Base-by-base conservation (phyloP, 441 rosid species). In the Brassica balearica region DNA sequence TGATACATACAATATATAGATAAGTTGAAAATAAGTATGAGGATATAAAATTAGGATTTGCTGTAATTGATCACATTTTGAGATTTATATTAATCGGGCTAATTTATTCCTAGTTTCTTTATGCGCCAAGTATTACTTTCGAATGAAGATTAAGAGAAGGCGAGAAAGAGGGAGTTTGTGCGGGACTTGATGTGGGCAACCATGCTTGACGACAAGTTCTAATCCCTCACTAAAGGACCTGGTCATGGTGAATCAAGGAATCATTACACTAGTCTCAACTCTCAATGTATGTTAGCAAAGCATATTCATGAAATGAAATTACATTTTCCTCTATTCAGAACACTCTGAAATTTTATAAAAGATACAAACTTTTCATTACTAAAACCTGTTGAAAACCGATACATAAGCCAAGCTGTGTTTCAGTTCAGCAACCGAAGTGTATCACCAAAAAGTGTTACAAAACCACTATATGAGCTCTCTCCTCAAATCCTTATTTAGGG, bases 111-210 rank as follows among this genome's bases (percentile, higher is more conserved):
- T 38, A 38, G 43, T n/a, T 10, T 2, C 6, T 22, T 53, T 38
- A 15, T 89, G 5, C 75, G 75, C 63, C 73, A 82, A 53, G 12
- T 66, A 1, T 74, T 25, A 12, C 66, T 83, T n/a, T 85, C 88
- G 1, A 83, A 70, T 60, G 79, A 86, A 81, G 93, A 87, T 56
- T 87, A 85, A 70, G 87, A 85, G 80, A 85, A 75, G 76, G 84
- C 82, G 25, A 82, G 60, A 71, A 88, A 84, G 87, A 74, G 89
- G 27, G 83, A 74, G 77, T 90, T 90, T 38, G 85, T 89, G 55
- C 85, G 67, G 76, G 91, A 89, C 19, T 71, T 91, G 36, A 36
- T 89, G 83, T 46, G 82, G 71, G 88, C 95, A 4, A 85, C 89
- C 0, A 84, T 91, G 77, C 84, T 90, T 25, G 87, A 83, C 4